Evolutionary conservation across 129 eudicot species (phyloP).

Genomic region (Centrapalus pauciflorus): DNA sequence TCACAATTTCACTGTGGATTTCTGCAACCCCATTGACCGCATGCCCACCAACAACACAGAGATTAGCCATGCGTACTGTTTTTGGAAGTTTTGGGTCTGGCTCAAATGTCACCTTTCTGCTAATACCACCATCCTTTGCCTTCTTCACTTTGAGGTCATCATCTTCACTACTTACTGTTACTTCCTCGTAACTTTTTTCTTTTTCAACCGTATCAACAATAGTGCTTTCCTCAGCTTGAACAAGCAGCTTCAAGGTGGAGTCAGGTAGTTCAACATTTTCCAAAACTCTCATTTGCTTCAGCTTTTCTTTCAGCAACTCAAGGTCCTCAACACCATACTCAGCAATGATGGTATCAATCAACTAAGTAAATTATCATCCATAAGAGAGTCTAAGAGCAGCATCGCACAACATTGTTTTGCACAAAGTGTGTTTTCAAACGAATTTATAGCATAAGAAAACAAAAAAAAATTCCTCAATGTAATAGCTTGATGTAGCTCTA

Average conservation of each 20-base stretch:
- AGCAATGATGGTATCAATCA: conserved; percentile 51
- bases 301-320: conserved; percentile 65
- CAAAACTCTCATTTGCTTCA: conserved; percentile 68
- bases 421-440: not conserved
- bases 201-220: conserved; percentile 29
- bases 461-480: not conserved
- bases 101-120: conserved; percentile 33
- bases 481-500: not conserved
- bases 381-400: not conserved
- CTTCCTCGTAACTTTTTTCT: conserved; percentile 34
- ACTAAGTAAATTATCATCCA: conserved; percentile 32
- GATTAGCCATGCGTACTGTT: conserved; percentile 88
- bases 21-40: conserved; percentile 94
- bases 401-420: not conserved
- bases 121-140: conserved; percentile 17
- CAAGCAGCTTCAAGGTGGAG: conserved; percentile 47
- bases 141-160: conserved; percentile 27
- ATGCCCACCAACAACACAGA: conserved; percentile 85
- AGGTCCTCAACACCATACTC: conserved; percentile 70
- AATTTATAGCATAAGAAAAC: too few relatives aligned
- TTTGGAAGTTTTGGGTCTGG: conserved; percentile 56
- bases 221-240: conserved; percentile 40
- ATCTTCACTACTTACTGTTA: conserved; percentile 19
- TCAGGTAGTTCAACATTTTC: conserved; percentile 72
- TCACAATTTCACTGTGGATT: conserved; percentile 85